phyloP scores from a whole-genome alignment of 2,329 filamentous ascomycete genomes.

The Colletotrichum graminicola region DNA sequence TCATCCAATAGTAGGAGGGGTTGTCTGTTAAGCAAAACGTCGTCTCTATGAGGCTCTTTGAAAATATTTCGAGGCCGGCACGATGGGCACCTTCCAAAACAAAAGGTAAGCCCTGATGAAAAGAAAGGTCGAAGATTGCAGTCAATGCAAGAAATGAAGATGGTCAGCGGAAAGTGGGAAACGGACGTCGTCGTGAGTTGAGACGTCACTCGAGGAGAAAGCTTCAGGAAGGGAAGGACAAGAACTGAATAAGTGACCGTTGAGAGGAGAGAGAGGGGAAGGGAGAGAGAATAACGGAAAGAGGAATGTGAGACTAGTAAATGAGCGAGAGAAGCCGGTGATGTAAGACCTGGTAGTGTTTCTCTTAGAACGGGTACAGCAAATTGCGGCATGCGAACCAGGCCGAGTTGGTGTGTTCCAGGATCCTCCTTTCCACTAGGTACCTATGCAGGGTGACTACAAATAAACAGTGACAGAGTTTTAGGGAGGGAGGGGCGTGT shows the following conservation, averaged over 20 bases:
- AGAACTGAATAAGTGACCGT: constrained; percentile 33
- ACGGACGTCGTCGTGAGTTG: not conserved
- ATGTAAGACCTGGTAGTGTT: constrained; percentile 16
- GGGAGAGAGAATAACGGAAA: not conserved
- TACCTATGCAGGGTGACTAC: not conserved
- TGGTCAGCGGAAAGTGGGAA: constrained; percentile 3
- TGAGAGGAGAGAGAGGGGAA: not conserved
- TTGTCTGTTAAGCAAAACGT: constrained; percentile 2
- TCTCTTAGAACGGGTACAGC: not conserved
- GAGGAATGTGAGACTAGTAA: constrained; percentile 13
- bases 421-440: constrained; percentile 9
- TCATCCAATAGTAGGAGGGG: too few relatives aligned
- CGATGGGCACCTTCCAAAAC: constrained; percentile 23
- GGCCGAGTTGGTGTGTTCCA: constrained; percentile 4
- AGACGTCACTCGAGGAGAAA: constrained; percentile 16
- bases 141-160: constrained; percentile 32
- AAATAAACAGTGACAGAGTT: not conserved
- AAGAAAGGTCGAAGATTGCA: constrained; percentile 26
- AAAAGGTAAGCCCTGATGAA: not conserved
- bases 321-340: constrained; percentile 18
- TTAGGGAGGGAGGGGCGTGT: not conserved
- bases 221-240: constrained; percentile 23
- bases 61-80: constrained; percentile 33
- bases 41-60: not conserved
- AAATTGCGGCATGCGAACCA: not conserved